Evolutionary conservation across 148 eudicot genomes (phyloP).

Genomic region (Oxyria digyna): DNA sequence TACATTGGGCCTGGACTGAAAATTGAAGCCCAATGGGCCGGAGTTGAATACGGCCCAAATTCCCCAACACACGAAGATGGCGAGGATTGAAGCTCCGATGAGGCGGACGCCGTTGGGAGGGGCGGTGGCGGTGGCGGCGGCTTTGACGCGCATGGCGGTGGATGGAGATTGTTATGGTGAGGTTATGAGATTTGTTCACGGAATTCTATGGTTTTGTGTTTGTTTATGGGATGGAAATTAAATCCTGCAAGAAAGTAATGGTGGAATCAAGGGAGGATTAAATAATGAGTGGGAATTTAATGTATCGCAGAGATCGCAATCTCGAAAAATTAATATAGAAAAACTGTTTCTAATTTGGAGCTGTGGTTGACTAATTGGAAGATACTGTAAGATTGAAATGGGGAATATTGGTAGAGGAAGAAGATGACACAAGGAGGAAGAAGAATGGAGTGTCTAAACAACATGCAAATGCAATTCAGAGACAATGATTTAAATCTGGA

Average conservation of each 20-base stretch:
- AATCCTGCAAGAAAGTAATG: not conserved
- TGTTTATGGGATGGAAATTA: not conserved
- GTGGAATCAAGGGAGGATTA: not conserved
- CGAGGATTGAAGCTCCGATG: not conserved
- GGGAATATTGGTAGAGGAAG: not conserved
- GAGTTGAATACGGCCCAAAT: not conserved
- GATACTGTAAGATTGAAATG: not conserved
- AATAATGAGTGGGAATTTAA: not conserved
- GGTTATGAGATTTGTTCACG: not conserved
- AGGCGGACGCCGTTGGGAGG: not conserved
- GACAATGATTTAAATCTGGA: no score
- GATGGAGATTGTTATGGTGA: not conserved
- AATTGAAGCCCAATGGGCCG: constrained; percentile 1
- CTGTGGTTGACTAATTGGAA: not conserved
- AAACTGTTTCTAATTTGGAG: not conserved
- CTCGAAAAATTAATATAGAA: not conserved
- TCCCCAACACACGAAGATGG: not conserved
- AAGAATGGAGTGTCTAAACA: not conserved
- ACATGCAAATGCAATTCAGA: no score
- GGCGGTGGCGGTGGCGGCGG: not conserved
- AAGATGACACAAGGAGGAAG: not conserved
- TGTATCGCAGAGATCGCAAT: not conserved
- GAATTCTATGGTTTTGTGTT: not conserved
- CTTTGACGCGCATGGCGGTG: not conserved
- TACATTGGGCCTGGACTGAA: not conserved